Conservation (phyloP, 2,329 filamentous ascomycete species). For the Zarea fungicola region DNA sequence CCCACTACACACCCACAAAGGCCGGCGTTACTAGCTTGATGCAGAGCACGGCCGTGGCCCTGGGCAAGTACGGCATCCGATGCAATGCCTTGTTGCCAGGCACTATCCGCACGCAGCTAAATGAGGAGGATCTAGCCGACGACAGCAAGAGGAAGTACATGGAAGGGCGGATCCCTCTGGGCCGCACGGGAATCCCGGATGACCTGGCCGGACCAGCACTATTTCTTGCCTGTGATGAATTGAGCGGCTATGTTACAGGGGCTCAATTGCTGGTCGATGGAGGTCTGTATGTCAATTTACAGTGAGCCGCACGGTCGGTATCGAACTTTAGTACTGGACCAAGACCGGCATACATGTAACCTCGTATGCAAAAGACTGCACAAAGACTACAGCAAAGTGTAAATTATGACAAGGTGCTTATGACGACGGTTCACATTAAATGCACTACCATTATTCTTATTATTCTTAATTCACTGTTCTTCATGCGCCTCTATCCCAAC, state of each 20-base stretch:
- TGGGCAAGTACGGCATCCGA: slow-evolving; percentile 69
- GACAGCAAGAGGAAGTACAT: slow-evolving; percentile 69
- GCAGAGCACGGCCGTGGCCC: slow-evolving; percentile 74
- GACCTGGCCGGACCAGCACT: slow-evolving; percentile 82
- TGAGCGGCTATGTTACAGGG: slow-evolving; percentile 78
- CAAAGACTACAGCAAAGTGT: too few species aligned
- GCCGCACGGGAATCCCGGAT: slow-evolving; percentile 63
- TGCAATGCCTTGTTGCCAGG: slow-evolving; percentile 83
- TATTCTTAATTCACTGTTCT: too few species aligned
- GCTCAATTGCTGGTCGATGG: slow-evolving; percentile 83
- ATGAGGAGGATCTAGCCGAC: slow-evolving; percentile 74
- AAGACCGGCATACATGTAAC: too few species aligned
- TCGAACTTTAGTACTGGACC: too few species aligned
- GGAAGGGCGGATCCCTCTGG: slow-evolving; percentile 75
- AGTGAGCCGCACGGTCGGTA: too few species aligned
- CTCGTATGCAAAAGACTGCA: too few species aligned
- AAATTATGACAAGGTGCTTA: too few species aligned
- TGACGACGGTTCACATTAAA: too few species aligned
- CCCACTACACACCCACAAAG: slow-evolving; percentile 86
- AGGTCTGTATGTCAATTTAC: slow-evolving; percentile 83
- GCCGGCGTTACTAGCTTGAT: slow-evolving; percentile 76
- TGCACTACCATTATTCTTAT: too few species aligned
- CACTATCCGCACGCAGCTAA: slow-evolving; percentile 78
- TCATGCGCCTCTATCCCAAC: too few species aligned
- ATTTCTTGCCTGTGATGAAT: slow-evolving; percentile 72